Conservation (phyloP, 2,329 filamentous ascomycete species). For the Pseudogymnoascus sp. region DNA sequence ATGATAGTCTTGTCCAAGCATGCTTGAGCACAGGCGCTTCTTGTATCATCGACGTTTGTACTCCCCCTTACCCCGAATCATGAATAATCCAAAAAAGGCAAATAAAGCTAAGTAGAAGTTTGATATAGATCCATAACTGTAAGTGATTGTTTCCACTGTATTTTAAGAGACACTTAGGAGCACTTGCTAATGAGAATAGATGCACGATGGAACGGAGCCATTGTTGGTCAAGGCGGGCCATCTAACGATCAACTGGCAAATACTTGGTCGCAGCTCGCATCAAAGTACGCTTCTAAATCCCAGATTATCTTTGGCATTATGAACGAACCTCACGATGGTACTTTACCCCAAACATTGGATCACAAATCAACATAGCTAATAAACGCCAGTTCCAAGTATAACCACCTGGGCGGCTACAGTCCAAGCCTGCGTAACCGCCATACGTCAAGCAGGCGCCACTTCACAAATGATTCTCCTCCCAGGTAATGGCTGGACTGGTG, state of each 20-base stretch:
- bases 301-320: slow-evolving; percentile 59
- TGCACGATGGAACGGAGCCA: slow-evolving; percentile 52
- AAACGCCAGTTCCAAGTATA: slow-evolving; percentile 37
- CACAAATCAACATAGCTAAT: slow-evolving; percentile 30
- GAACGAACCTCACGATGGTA: slow-evolving; percentile 58
- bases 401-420: slow-evolving; percentile 51
- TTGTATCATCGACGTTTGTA: slow-evolving; percentile 49
- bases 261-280: slow-evolving; percentile 52
- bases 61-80: background rate
- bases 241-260: slow-evolving; percentile 49
- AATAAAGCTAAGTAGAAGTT: too few species aligned
- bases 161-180: background rate
- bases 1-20: slow-evolving; percentile 48
- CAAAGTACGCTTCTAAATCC: slow-evolving; percentile 46
- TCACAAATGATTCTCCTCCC: slow-evolving; percentile 57
- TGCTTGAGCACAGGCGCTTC: slow-evolving; percentile 49
- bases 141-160: background rate
- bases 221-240: slow-evolving; percentile 60
- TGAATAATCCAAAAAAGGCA: too few species aligned
- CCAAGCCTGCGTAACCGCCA: slow-evolving; percentile 57
- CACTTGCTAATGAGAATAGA: slow-evolving; percentile 4
- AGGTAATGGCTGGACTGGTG: slow-evolving; percentile 51
- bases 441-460: slow-evolving; percentile 56
- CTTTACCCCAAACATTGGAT: slow-evolving; percentile 13
- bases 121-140: slow-evolving; percentile 42